Conservation (phyloP, 208 protist genomes). For the Leishmania braziliensis region DNA sequence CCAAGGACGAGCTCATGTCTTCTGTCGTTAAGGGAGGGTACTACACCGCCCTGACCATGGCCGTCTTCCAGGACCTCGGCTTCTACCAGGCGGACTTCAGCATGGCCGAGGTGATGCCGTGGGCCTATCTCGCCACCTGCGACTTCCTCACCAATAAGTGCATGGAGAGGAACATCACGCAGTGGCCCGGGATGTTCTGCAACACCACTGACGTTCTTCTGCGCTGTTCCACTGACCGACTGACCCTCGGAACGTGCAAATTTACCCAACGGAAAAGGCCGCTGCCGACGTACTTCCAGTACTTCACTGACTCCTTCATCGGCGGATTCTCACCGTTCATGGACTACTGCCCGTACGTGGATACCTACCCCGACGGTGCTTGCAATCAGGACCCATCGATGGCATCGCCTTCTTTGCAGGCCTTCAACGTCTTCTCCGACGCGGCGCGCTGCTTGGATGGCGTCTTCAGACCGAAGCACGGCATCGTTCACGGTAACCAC, state of each 20-base stretch:
- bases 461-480: neutral
- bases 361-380: conserved; percentile 6
- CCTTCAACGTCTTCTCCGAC: conserved; percentile 18
- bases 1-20: conserved; percentile 88
- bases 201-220: neutral
- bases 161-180: conserved; percentile 31
- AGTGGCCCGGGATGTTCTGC: conserved; percentile 63
- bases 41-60: conserved; percentile 81
- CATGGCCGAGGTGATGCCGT: conserved; percentile 69
- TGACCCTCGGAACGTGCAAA: conserved; percentile 33
- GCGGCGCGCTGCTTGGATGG: conserved; percentile 19
- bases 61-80: conserved; percentile 76
- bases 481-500: too few relatives aligned
- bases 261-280: too few relatives aligned
- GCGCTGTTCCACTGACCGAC: conserved; percentile 48
- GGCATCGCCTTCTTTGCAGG: neutral
- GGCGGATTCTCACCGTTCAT: conserved; percentile 27
- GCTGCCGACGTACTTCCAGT: conserved; percentile 48
- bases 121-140: conserved; percentile 71
- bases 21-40: conserved; percentile 25
- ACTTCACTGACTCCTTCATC: conserved; percentile 31
- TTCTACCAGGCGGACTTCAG: conserved; percentile 80
- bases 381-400: conserved; percentile 14
- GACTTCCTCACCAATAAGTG: conserved; percentile 49
- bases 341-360: conserved; percentile 53